These are phyloP conservation scores for Umbellularia californica DNA, from an alignment of 164 flowering plant species.

Conservation along the genomic window DNA sequence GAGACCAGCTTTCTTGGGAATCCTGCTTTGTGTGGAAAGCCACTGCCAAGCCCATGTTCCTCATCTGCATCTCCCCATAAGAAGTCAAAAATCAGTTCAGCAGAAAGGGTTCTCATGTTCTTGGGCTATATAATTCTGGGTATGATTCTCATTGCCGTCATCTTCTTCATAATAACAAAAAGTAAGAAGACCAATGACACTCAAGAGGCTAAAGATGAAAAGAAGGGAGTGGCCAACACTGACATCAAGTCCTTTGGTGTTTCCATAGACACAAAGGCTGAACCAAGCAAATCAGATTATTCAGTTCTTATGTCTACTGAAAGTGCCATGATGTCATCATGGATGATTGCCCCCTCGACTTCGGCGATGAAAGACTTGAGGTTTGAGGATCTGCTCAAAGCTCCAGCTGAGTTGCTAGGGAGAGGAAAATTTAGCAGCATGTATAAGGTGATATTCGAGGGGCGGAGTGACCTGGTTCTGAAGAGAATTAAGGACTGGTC, in stretches of 20 bases:
- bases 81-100: constrained; percentile 12
- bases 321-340: constrained; percentile 30
- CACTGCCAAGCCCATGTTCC: constrained; percentile 32
- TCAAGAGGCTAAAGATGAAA: constrained; percentile 7
- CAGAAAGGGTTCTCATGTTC: constrained; percentile 35
- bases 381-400: constrained; percentile 61
- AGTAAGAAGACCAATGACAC: constrained; percentile 17
- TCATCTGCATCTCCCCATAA: constrained; percentile 5
- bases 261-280: constrained; percentile 24
- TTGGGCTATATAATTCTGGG: constrained; percentile 39
- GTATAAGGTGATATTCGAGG: constrained; percentile 41
- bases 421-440: constrained; percentile 59
- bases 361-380: constrained; percentile 39
- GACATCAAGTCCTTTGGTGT: constrained; percentile 16
- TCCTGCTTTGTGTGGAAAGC: constrained; percentile 44
- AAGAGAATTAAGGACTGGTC: constrained; percentile 67
- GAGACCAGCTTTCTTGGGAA: constrained; percentile 32
- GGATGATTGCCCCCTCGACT: constrained; percentile 34
- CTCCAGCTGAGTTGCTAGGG: constrained; percentile 72
- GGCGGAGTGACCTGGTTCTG: constrained; percentile 40
- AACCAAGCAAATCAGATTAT: constrained; percentile 27
- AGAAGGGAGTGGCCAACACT: constrained; percentile 18
- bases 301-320: constrained; percentile 31
- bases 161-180: constrained; percentile 17
- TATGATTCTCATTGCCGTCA: constrained; percentile 16